Evolutionary conservation across 345 rosid species (phyloP), one percentile per base, ranked within the genome.

Genomic region (Salix exigua): DNA sequence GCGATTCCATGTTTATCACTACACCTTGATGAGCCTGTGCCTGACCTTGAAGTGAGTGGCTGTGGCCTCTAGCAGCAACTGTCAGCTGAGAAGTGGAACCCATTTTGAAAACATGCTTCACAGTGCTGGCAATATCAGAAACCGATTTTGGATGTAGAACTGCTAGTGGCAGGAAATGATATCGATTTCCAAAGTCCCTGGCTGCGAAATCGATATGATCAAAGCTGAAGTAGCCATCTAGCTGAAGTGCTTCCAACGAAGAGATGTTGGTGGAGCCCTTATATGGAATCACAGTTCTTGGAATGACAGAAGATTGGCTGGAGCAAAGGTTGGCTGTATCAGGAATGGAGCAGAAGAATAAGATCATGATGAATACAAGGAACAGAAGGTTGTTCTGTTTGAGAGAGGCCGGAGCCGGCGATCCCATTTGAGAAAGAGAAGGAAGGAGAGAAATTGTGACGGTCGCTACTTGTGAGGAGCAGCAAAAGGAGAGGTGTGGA

Each of bases 31-130:
- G 87, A 42, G 99, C 91, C 75, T 89, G 93, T 68, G 99, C 83
- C 81, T 96, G 99, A 63, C 99, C 98, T 77, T 96, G 88, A 35
- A 96, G 90, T 35, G 99, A 96, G 88, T 94, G 99, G 16, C 97
- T 97, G 76, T 86, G 92, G 71, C 99, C 99, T 87, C 93, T 86
- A 5, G 97, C 99, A 26, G 99, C 97, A 60, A 96, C 90, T 18
- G 95, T 92, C 13, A 96, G 83, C 76, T 75, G 80, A 21, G 98
- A 86, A 37, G 83, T 30, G n/a, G 91, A 78, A n/a, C 97, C 94
- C 82, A 87, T 79, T 66, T 88, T 66, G 62, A 85, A 81, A 42
- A 91, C 75, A 82, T 86, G 86, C 78, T 85, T 91, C 66, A 92
- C 70, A 19, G 85, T 78, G 64, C 88, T 75, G 73, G 97, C 86